Evolutionary conservation across 192 early-diverging fungal species (phyloP).

Genomic region (Thoreauomyces humboldtii): DNA sequence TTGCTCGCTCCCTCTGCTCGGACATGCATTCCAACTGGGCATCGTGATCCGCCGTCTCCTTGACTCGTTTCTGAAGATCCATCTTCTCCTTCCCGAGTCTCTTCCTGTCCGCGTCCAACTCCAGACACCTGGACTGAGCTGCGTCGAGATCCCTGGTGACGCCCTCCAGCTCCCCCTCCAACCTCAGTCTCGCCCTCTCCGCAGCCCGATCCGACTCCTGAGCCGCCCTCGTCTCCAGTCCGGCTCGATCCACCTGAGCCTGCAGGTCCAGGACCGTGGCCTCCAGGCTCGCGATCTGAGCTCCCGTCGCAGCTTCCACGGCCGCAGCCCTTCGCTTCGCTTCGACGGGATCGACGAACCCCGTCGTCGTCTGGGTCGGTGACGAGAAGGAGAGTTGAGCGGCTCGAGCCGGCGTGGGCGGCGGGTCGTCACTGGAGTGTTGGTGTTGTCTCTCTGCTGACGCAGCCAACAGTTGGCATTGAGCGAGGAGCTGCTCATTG

Average conservation of each 20-base stretch:
- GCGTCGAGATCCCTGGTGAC: constrained; percentile 11
- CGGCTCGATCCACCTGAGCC: constrained; percentile 5
- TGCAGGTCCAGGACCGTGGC: constrained; percentile 21
- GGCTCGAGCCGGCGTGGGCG: background rate
- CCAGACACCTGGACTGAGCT: background rate
- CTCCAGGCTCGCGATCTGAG: constrained; percentile 15
- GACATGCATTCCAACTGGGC: constrained; percentile 17
- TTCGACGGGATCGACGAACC: background rate
- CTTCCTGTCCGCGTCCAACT: constrained; percentile 23
- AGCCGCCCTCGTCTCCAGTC: constrained; percentile 2
- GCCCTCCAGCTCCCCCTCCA: constrained; percentile 13
- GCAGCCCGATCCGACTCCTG: constrained; percentile 15
- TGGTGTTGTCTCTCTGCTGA: background rate
- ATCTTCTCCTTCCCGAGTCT: constrained; percentile 20
- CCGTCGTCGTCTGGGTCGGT: background rate
- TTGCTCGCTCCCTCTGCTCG: background rate
- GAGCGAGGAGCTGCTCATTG: background rate
- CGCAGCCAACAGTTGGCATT: background rate
- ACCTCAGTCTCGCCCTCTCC: background rate
- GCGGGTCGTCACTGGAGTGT: background rate
- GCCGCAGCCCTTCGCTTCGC: constrained; percentile 1
- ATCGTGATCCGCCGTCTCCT: constrained; percentile 7
- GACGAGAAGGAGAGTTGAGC: background rate
- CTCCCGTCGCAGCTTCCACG: background rate
- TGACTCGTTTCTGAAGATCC: constrained; percentile 17